Base-by-base conservation (phyloP, 768 basidiomycete species). In the Asterophora lycoperdoides region DNA sequence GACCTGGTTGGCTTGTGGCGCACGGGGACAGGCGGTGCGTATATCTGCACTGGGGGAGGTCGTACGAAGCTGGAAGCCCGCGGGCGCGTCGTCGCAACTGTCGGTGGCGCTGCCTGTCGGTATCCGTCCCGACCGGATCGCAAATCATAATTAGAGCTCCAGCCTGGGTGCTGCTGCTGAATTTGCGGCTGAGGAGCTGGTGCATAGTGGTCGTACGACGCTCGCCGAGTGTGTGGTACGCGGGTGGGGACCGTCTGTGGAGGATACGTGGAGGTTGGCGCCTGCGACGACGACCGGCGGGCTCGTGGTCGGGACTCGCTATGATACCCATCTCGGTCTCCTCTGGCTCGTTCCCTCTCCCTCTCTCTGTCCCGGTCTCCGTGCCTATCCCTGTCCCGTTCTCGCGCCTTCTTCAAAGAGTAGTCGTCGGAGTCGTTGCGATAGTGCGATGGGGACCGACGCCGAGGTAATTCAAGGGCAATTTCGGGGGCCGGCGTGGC, bases 401-500 rank as follows among this genome's bases (percentile, higher is more conserved):
- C 52, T 33, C 44, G 38, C 26, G 41, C 52, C 33, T 37, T 29
- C 28, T 14, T 18, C 37, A 30, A 40, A 39, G 37, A 28, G 40
- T 29, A 9, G 1, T 33, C 9, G 6, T 10, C 11, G 11, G 19
- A 19, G 20, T 8, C 26, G 8, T 44, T 36, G 17, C 19, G 33
- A 37, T 43, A 20, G 15, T 37, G 36, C 4, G 30, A 32, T 9
- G 30, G 9, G 3, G 30, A 32, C 8, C 3, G 30, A 10, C 23
- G n/a, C 14, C 44, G 37, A 13, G 36, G 32, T 10, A 40, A 43
- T 11, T 38, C 26, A 7, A 30, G 33, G 23, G 38, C 32, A 18
- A 49, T 32, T 5, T 51, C 48, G 6, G 41, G 35, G 5, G 54
- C 54, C n/a, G 54, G 54, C n/a, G 54, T 56, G 4, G 54, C 51